Conservation (phyloP, 768 basidiomycete genomes). For the Chalciporus pseudorubinellus region DNA sequence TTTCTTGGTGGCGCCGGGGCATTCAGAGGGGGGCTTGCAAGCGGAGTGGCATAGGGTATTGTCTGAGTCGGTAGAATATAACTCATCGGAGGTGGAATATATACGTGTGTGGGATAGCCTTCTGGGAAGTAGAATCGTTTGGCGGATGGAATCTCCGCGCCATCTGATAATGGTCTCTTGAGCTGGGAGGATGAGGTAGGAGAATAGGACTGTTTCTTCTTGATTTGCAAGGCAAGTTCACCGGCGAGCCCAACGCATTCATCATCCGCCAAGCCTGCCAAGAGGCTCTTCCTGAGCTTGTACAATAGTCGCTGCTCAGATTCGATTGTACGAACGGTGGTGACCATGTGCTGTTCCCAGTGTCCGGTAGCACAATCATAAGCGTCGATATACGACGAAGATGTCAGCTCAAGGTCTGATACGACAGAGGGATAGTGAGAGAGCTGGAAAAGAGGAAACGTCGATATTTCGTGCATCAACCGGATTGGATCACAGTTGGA, state of each 20-base stretch:
- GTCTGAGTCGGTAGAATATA: constrained; percentile 29
- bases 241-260: constrained; percentile 57
- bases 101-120: constrained; percentile 27
- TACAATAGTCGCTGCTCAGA: constrained; percentile 63
- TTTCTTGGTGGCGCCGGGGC: constrained; percentile 13
- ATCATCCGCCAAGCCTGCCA: constrained; percentile 54
- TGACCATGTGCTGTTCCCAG: constrained; percentile 68
- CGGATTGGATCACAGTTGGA: constrained; percentile 54
- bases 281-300: constrained; percentile 54
- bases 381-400: constrained; percentile 57
- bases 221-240: constrained; percentile 50
- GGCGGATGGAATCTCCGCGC: constrained; percentile 23
- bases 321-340: constrained; percentile 56
- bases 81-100: constrained; percentile 27
- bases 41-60: constrained; percentile 25
- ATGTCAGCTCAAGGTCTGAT: constrained; percentile 50
- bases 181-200: constrained; percentile 15
- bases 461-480: constrained; percentile 53
- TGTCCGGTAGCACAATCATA: constrained; percentile 52
- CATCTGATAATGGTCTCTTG: constrained; percentile 28
- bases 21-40: constrained; percentile 18
- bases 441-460: constrained; percentile 66
- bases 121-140: constrained; percentile 31
- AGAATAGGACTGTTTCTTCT: constrained; percentile 17
- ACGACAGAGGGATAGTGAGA: constrained; percentile 51